Evolutionary conservation across 208 protist species (phyloP).

Genomic region (Acanthamoeba lenticulata): DNA sequence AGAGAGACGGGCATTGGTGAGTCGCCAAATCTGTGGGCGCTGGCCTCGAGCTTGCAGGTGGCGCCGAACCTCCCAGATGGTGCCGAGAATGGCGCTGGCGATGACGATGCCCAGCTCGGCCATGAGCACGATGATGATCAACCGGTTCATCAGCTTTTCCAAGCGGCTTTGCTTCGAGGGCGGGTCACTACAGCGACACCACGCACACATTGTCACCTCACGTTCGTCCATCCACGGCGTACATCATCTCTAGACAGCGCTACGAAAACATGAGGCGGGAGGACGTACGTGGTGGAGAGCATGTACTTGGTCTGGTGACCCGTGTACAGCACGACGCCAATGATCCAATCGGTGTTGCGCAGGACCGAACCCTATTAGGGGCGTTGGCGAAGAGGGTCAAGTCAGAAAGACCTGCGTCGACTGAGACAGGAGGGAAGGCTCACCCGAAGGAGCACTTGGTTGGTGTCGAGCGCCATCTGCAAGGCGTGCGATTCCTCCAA

Average conservation of each 20-base stretch:
- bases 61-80: slow-evolving; percentile 34
- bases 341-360: slow-evolving; percentile 90
- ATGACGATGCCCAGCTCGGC: slow-evolving; percentile 74
- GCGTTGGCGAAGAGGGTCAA: too few relatives aligned
- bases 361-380: slow-evolving; percentile 80
- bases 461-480: slow-evolving; percentile 33
- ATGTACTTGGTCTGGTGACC: slow-evolving; percentile 84
- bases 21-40: not conserved
- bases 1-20: not conserved
- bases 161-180: slow-evolving; percentile 78
- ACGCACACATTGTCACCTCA: too few relatives aligned
- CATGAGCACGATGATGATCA: slow-evolving; percentile 79
- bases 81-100: slow-evolving; percentile 63
- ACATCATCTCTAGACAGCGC: too few relatives aligned
- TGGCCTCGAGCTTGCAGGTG: not conserved
- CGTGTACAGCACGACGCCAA: slow-evolving; percentile 94
- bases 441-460: slow-evolving; percentile 39
- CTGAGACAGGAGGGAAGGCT: too few relatives aligned
- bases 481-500: not conserved
- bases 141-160: slow-evolving; percentile 79
- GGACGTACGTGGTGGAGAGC: slow-evolving; percentile 45
- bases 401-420: too few relatives aligned
- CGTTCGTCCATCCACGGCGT: too few relatives aligned
- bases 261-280: too few relatives aligned
- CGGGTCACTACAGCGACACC: too few relatives aligned